Evolutionary conservation across 2,329 filamentous ascomycete species (phyloP), one percentile per base, ranked within the genome.

Genomic region (Trichoderma breve): DNA sequence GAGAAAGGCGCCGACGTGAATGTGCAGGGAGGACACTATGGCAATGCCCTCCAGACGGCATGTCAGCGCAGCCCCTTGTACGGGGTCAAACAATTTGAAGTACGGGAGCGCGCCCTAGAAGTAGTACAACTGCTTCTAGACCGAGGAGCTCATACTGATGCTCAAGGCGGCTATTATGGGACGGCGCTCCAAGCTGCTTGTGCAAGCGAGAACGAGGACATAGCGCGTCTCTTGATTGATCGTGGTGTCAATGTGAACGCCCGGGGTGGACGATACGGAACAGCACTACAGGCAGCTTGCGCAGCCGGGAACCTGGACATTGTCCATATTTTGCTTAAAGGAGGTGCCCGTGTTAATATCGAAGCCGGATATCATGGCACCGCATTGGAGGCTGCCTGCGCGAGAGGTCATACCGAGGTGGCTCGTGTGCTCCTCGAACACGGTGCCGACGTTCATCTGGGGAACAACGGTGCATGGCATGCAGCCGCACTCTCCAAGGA

Each of bases 371-470:
- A 21, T 3, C 1, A 24, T 36, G 58, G 32, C 1, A 39, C 30
- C 6, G 21, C 58, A 21, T 32, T 62, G 21, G 28, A 60, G 28
- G 28, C 57, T 1, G 57, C 57, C 1, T 60, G 57, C 1, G 28
- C 15, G 14, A 32, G 15, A 9, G 0, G 28, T 2, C n/a, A 15
- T 1, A 36, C 4, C 12, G 3, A 24, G 6, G 14, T n/a, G 1
- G 60, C 26, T 4, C 32, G 34, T 21, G 12, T 63, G 1, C 57
- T 72, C 0, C 34, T 72, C 3, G 28, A 63, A n/a, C 57, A 63
- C 39, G 55, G 47, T 9, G 71, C 64, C 3, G 34, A 72, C 18
- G 15, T 63, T 28, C 43, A 72, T 12, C 21, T 67, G 26, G 8
- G 61, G 60, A 2, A 24, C 8, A 21, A 21, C 1, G 18, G 36